These are phyloP conservation scores for Neltuma alba DNA, from an alignment of 306 rosid species.

Conservation along the genomic window DNA sequence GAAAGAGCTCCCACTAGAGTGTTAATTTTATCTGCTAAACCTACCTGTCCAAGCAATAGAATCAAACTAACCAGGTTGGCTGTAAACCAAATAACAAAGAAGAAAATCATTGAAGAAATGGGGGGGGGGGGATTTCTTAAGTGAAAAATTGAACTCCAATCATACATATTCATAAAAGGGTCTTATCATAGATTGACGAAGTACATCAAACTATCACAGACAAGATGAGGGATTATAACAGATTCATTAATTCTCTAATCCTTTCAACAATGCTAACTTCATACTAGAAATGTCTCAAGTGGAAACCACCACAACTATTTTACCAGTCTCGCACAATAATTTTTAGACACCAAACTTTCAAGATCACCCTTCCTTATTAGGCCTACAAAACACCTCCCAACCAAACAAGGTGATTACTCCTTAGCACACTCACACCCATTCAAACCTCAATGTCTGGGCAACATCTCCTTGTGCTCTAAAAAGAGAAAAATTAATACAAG, in stretches of 20 bases:
- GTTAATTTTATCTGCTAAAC: constrained; percentile 87
- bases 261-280: not conserved
- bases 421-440: not conserved
- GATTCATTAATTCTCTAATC: not conserved
- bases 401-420: not conserved
- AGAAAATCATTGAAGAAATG: not conserved
- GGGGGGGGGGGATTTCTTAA: too few species aligned
- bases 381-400: not conserved
- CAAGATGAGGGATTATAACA: not conserved
- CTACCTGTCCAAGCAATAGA: constrained; percentile 69
- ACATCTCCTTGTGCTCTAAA: not conserved
- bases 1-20: constrained; percentile 78
- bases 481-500: not conserved
- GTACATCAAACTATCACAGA: not conserved
- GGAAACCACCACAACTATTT: not conserved
- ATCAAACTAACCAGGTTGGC: constrained; percentile 30
- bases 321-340: not conserved
- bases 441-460: not conserved
- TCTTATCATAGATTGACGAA: not conserved
- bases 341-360: not conserved
- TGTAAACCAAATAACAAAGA: constrained; percentile 1
- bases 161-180: not conserved
- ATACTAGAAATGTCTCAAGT: not conserved
- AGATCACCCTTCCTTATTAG: not conserved
- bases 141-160: not conserved